These are phyloP conservation scores for Aspergillus saccharolyticus DNA, from an alignment of 495 filamentous ascomycete genomes.

Conservation along the genomic window DNA sequence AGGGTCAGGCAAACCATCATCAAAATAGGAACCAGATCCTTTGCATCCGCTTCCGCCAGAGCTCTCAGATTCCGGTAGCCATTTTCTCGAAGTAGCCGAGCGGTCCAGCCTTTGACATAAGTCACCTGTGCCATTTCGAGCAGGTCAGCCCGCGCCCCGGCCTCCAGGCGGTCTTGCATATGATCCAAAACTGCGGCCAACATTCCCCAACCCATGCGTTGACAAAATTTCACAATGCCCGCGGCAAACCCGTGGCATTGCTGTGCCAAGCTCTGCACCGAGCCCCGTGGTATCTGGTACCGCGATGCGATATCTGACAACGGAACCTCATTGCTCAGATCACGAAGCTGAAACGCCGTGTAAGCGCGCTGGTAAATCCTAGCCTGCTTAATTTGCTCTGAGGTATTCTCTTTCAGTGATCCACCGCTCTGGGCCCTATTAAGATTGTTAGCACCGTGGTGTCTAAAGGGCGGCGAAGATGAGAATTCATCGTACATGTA, in stretches of 20 bases:
- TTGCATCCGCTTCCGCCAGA: constrained; percentile 62
- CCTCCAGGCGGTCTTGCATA: constrained; percentile 69
- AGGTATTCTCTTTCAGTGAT: constrained; percentile 56
- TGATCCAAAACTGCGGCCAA: constrained; percentile 73
- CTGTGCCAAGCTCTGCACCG: constrained; percentile 67
- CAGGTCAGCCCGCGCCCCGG: constrained; percentile 68
- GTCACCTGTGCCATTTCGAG: constrained; percentile 69
- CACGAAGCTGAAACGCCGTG: constrained; percentile 72
- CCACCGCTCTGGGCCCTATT: constrained; percentile 63
- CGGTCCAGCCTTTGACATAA: constrained; percentile 73
- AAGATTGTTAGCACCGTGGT: constrained; percentile 23
- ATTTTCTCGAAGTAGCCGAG: constrained; percentile 71
- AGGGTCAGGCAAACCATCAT: constrained; percentile 47
- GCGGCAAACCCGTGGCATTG: constrained; percentile 76
- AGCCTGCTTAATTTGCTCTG: constrained; percentile 53
- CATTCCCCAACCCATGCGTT: constrained; percentile 68
- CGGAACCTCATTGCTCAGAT: constrained; percentile 75
- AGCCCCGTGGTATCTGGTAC: constrained; percentile 64
- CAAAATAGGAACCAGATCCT: constrained; percentile 64
- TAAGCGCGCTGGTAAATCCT: constrained; percentile 75
- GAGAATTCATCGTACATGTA: constrained; percentile 51
- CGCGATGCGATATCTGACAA: constrained; percentile 63
- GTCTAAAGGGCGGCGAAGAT: neutral
- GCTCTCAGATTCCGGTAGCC: constrained; percentile 63
- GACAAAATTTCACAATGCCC: constrained; percentile 72